phyloP scores from a whole-genome alignment of 179 eudicot genomes.

The Spergularia azorica region DNA sequence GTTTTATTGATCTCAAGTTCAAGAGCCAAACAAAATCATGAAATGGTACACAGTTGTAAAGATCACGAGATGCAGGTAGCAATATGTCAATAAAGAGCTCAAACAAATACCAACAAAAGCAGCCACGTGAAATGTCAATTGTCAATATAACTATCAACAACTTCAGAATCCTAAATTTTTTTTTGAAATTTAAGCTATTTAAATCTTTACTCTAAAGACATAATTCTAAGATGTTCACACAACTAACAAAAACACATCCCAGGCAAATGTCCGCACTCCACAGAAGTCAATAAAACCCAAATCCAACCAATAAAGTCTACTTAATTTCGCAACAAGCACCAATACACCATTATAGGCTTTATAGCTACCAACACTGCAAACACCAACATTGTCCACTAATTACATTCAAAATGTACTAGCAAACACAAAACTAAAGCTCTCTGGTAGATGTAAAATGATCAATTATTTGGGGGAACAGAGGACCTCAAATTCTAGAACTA shows the following conservation, averaged over 20 bases:
- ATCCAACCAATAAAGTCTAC: not conserved
- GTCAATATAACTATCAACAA: too few relatives aligned
- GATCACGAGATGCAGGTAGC: too few relatives aligned
- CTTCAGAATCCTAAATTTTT: too few relatives aligned
- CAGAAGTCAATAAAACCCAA: not conserved
- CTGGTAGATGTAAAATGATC: too few relatives aligned
- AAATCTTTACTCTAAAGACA: not conserved
- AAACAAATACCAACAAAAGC: not conserved
- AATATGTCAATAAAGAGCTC: too few relatives aligned
- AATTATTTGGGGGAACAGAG: not conserved
- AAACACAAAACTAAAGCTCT: too few relatives aligned
- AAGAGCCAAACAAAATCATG: too few relatives aligned
- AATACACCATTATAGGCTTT: not conserved
- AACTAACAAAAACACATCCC: not conserved
- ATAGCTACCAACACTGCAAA: not conserved
- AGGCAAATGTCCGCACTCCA: not conserved
- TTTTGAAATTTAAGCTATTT: not conserved
- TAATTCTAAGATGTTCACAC: not conserved
- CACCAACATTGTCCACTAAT: not conserved
- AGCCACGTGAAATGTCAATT: not conserved
- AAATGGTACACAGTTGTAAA: too few relatives aligned
- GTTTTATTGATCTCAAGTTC: too few relatives aligned
- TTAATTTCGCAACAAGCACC: not conserved
- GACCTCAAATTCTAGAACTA: conserved; percentile 19
- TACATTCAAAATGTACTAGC: not conserved